Base-by-base conservation (phyloP, 345 rosid species). In the Acer yangbiense region DNA sequence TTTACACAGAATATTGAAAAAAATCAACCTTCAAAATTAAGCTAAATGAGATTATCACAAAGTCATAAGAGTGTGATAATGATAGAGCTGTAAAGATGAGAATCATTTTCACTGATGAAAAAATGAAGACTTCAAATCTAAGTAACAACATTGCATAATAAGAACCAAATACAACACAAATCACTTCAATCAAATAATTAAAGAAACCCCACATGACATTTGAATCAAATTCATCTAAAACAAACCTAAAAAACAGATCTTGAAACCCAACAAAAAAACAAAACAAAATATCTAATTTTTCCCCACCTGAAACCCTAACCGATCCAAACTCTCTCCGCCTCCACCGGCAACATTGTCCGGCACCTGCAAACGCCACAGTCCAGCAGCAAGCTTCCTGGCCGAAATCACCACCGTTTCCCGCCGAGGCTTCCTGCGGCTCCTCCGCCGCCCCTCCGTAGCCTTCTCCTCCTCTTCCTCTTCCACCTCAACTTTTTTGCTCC, bases 381-480 rank as follows among this genome's bases (percentile, higher is more conserved):
- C 98, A 4, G 98, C 94, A 6, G 94, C 98, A 17, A 96, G 90
- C 87, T 89, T 96, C 90, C 99, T 87, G 66, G 92, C 95, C 48
- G 99, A 96, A 3, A 89, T 90, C 0, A 77, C 76, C 3, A 69
- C 71, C 0, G 79, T 81, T 4, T 70, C 69, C 70, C 78, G 77
- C 69, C 81, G 78, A 64, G 82, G 78, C 73, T 84, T 85, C 75
- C 88, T 79, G 1, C 87, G 82, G 18, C 81, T 81, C 11, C 71
- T 76, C 46, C 80, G 73, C 57, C 76, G 85, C 58, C 60, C 82
- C 43, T 67, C 71, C 50, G 71, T 76, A 61, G 78, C 73, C 60
- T 78, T 60, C 46, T 78, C 85, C 35, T 78, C 90, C 3, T 71
- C 88, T 71, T 82, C 86, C 76, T 80, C 85, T 25, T 86, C 88